Evolutionary conservation across 148 eudicot genomes (phyloP), one percentile per base, ranked within the genome.

Genomic region (Arctostaphylos glauca): DNA sequence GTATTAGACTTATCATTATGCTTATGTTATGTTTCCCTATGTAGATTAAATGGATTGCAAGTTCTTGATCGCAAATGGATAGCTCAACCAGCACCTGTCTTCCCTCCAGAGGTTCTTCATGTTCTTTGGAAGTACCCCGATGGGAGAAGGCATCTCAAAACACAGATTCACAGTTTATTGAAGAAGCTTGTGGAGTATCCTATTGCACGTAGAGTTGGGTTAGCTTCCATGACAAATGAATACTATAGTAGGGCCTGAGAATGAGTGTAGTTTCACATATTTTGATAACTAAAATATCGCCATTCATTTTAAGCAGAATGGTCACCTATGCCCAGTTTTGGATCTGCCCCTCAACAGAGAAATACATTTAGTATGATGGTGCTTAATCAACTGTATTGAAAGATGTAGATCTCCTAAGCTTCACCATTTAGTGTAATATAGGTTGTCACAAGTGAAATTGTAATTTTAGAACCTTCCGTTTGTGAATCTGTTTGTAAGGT

Each of bases 51-150:
- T 62, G 84, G 84, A 54, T 15, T 38, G 46, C 25, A 25, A 60
- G 74, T 86, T 21, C 23, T 25, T 5, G 86, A 81, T 77, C 12
- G 18, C n/a, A 55, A 21, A 49, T 81, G 81, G 80, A n/a, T 19
- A 71, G 88, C 86, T 81, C 79, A 72, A 68, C 82, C 86, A 54
- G 88, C 88, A n/a, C 68, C 84, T 2, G 52, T 86, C 70, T 46
- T 68, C 56, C 88, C 88, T 8, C 82, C 86, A 3, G 84, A 86
- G 15, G 67, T 86, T 56, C 82, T 86, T 18, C 48, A 76, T 9
- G 81, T 67, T 41, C 76, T 86, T 54, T 86, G 86, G 84, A 74
- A 50, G 59, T 80, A 78, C 9, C 82, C 86, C 6, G 82, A 77
- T 71, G 86, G 14, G 71, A 81, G 84, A 71, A 81, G 66, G 55